phyloP scores from a whole-genome alignment of 768 basidiomycete genomes.

The Russula vinacea region DNA sequence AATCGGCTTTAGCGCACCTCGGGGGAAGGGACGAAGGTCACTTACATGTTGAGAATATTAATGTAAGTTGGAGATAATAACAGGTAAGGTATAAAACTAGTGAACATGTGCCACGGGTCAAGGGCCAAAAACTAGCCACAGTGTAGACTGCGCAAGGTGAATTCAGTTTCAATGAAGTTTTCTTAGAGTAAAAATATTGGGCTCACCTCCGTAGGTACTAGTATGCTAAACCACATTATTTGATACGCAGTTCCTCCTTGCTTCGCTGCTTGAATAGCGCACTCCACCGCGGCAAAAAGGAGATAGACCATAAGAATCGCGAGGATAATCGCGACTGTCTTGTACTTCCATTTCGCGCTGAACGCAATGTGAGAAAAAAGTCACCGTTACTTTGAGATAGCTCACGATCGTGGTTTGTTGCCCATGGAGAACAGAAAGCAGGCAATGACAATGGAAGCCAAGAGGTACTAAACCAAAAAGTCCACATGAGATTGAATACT shows the following conservation, averaged over 20 bases:
- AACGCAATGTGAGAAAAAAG: not conserved
- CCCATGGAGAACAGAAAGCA: conserved; percentile 96
- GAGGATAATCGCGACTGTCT: conserved; percentile 67
- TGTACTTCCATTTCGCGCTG: conserved; percentile 85
- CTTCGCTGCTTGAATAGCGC: conserved; percentile 65
- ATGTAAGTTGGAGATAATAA: conserved; percentile 80
- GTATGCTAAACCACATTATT: conserved; percentile 79
- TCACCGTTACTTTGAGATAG: not conserved
- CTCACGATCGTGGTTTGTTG: conserved; percentile 83
- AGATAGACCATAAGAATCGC: conserved; percentile 81
- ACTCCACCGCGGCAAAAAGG: conserved; percentile 76
- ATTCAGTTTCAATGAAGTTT: not conserved
- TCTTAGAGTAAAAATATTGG: not conserved
- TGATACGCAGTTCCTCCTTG: conserved; percentile 66
- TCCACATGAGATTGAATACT: not conserved
- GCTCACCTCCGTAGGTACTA: conserved; percentile 80
- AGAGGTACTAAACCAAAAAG: conserved; percentile 59
- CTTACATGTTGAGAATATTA: conserved; percentile 74
- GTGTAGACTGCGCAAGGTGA: conserved; percentile 56
- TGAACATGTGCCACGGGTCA: conserved; percentile 96
- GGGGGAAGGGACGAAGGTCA: not conserved
- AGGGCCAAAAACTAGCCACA: conserved; percentile 76
- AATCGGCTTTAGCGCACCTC: not conserved
- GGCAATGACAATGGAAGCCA: conserved; percentile 82
- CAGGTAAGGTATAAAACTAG: conserved; percentile 86